Evolutionary conservation across 768 basidiomycete genomes (phyloP).

Genomic region (Agaricus sinodeliciosus): DNA sequence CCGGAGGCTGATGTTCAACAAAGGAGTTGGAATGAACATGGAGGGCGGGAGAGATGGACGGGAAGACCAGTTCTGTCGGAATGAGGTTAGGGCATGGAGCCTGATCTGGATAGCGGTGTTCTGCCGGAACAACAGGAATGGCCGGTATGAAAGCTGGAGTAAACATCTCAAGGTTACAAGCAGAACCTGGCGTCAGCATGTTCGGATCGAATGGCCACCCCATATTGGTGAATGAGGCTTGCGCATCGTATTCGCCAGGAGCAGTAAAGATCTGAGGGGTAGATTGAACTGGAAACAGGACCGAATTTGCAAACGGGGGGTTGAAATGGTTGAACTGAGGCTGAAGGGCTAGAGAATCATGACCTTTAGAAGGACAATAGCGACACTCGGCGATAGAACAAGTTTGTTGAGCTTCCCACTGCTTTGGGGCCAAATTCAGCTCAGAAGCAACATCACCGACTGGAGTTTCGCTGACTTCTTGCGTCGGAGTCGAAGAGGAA

Average conservation of each 20-base stretch:
- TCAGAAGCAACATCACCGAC: background rate
- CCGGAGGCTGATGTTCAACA: background rate
- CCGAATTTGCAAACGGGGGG: background rate
- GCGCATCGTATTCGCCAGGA: background rate
- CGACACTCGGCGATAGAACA: conserved; percentile 9
- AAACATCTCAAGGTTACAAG: conserved; percentile 5
- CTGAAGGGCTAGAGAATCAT: background rate
- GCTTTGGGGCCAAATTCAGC: background rate
- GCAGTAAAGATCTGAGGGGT: background rate
- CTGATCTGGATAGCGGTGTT: conserved; percentile 4
- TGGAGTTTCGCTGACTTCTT: background rate
- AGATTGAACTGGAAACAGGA: background rate
- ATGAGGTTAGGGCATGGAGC: background rate
- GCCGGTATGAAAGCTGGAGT: conserved; percentile 3
- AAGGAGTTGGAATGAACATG: background rate
- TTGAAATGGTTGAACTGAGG: background rate
- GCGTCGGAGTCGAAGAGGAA: conserved; percentile 12
- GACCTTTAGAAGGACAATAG: conserved; percentile 9
- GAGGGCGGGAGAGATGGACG: background rate
- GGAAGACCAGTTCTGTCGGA: conserved; percentile 1
- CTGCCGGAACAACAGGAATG: conserved; percentile 1
- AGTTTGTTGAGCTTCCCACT: conserved; percentile 2
- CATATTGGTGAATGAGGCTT: background rate
- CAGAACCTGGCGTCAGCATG: background rate
- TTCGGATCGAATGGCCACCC: conserved; percentile 5